phyloP scores from a whole-genome alignment of 2,329 filamentous ascomycete genomes.

The Phialemoniopsis sp. region DNA sequence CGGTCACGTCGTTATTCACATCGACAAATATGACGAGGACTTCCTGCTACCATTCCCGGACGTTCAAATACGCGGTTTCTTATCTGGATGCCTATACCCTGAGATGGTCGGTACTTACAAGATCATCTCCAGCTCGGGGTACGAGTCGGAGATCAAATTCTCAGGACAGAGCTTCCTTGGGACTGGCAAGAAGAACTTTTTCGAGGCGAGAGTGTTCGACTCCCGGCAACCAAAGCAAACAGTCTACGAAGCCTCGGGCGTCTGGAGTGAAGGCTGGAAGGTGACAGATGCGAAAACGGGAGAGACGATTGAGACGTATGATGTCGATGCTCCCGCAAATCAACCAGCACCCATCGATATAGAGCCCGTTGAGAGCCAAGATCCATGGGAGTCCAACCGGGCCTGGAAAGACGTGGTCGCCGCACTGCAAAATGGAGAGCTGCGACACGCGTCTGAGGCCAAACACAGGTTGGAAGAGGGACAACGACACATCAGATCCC shows the following conservation, averaged over 20 bases:
- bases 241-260: constrained; percentile 31
- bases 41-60: constrained; percentile 44
- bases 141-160: constrained; percentile 40
- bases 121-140: constrained; percentile 39
- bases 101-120: constrained; percentile 41
- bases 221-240: constrained; percentile 21
- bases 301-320: constrained; percentile 26
- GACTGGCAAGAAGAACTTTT: constrained; percentile 39
- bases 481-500: constrained; percentile 69
- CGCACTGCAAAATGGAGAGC: constrained; percentile 69
- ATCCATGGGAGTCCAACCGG: constrained; percentile 65
- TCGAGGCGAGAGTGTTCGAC: constrained; percentile 36
- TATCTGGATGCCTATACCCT: constrained; percentile 42
- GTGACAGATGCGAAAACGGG: constrained; percentile 25
- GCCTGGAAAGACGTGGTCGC: constrained; percentile 77
- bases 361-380: constrained; percentile 61
- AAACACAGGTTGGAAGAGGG: constrained; percentile 80
- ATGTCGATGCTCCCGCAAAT: constrained; percentile 27
- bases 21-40: constrained; percentile 44
- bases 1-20: constrained; percentile 42
- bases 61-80: constrained; percentile 41
- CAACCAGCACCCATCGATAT: constrained; percentile 25
- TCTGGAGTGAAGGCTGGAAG: constrained; percentile 38
- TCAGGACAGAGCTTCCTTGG: constrained; percentile 37
- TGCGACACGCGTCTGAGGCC: constrained; percentile 65